phyloP scores from a whole-genome alignment of 805 yeast genomes.

The Candida rishiriensis region DNA sequence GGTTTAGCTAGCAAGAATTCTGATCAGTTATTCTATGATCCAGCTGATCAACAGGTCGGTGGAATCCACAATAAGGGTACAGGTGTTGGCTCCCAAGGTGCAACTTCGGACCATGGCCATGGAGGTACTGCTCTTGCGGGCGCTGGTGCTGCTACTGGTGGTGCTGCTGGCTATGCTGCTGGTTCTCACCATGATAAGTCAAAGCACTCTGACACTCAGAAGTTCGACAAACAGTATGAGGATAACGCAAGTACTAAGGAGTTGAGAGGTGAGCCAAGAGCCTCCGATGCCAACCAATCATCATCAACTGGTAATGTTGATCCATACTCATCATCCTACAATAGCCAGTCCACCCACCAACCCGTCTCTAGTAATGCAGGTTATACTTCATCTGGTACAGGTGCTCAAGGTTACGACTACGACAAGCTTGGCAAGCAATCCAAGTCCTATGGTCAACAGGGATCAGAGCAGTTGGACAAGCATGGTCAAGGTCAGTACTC shows the following conservation, averaged over 20 bases:
- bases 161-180: too few relatives aligned
- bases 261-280: conserved; percentile 6
- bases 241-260: conserved; percentile 6
- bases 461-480: conserved; percentile 8
- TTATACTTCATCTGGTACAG: neutral
- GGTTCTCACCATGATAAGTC: neutral
- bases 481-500: conserved; percentile 11
- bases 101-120: too few relatives aligned
- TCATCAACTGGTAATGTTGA: neutral
- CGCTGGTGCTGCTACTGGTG: too few relatives aligned
- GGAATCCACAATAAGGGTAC: neutral
- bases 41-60: neutral
- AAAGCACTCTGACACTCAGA: too few relatives aligned
- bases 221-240: neutral
- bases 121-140: too few relatives aligned
- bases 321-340: neutral
- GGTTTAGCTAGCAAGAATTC: neutral
- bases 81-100: neutral
- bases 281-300: too few relatives aligned
- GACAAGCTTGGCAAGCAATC: conserved; percentile 6
- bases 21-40: neutral
- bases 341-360: neutral
- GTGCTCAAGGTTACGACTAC: conserved; percentile 6
- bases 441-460: conserved; percentile 5
- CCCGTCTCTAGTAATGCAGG: neutral